Evolutionary conservation across 108 stramenopile genomes (phyloP).

Genomic region (Cyclotella cryptica): DNA sequence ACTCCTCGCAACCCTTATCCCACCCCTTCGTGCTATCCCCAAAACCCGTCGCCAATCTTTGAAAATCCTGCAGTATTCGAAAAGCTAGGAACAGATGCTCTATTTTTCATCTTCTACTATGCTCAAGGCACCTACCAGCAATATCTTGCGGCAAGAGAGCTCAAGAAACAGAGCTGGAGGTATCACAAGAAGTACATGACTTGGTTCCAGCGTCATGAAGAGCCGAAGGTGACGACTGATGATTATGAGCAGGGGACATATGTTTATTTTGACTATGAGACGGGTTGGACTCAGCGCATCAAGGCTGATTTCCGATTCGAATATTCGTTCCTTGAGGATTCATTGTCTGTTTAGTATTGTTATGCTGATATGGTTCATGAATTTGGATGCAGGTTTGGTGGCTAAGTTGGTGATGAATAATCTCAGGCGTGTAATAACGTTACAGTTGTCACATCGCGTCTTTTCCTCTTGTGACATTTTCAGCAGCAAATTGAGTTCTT

Average conservation of each 20-base stretch:
- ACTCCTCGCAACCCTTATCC: constrained; percentile 94
- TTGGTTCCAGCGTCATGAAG: constrained; percentile 99
- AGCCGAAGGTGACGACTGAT: constrained; percentile 96
- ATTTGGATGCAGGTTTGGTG: not conserved
- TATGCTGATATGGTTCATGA: not conserved
- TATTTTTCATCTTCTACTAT: constrained; percentile 99
- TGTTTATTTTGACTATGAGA: constrained; percentile 99
- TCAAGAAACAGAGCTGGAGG: constrained; percentile 99
- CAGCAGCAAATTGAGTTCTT: too few species aligned
- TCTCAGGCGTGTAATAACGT: too few species aligned
- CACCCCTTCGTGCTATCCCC: constrained; percentile 89
- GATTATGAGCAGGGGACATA: constrained; percentile 99
- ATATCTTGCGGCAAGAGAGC: constrained; percentile 96
- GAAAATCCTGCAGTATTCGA: constrained; percentile 96
- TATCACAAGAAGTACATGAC: constrained; percentile 99
- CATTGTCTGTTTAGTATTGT: constrained; percentile 52
- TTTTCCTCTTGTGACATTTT: too few species aligned
- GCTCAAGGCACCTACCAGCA: constrained; percentile 98
- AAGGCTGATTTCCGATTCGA: constrained; percentile 98
- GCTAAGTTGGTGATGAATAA: not conserved
- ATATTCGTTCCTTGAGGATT: constrained; percentile 96
- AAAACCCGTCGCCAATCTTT: constrained; percentile 84
- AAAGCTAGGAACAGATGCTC: constrained; percentile 95
- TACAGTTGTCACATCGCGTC: too few species aligned
- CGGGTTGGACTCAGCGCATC: constrained; percentile 98